Base-by-base conservation (phyloP, 1,139 yeast genomes). In the Lipomyces yarrowii region DNA sequence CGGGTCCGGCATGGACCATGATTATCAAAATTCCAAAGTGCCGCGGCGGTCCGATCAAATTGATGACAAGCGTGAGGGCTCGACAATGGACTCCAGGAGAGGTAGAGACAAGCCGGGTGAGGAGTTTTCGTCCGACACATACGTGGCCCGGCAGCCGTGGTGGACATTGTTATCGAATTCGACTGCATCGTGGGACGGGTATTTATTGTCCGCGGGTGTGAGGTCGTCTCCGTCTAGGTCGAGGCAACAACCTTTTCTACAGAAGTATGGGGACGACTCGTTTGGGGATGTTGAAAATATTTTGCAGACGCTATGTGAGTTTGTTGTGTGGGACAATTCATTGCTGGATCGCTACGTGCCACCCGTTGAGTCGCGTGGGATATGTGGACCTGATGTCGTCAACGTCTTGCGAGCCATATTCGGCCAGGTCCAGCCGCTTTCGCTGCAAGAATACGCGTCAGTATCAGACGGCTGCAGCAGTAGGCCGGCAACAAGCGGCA, bases 301-400 rank as follows among this genome's bases (percentile, higher is more conserved):
- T 8, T 59, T 81, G 15, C 75, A 76, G 32, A 72, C 75, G 1
- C 64, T 81, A n/a, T 71, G 80, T 10, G 81, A 79, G 55, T 84
- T 82, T 60, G 71, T 83, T 21, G 81, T 82, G 0, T 83, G 83
- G 80, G 84, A 83, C 71, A 77, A 77, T 67, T 76, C 76, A 0
- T 70, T 76, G 42, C 67, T 79, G 23, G 71, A 70, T 4, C 72
- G 72, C 42, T 64, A 74, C 5, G 51, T 73, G 1, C 74, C 77
- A 1, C 57, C 65, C 3, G 26, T 52, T 11, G 58, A 62, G 1
- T 2, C 52, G 3, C 42, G 37, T 1, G 57, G 39, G 8, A 51
- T 59, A 5, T 67, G 67, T 57, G 64, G 60, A 1, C 58, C 64
- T 8, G 64, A 68, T 48, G 60, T 69, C 54, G 63, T 69, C 30